Evolutionary conservation across 805 yeast species (phyloP), one percentile per base, ranked within the genome.

Genomic region (Myxozyma nipponensis): DNA sequence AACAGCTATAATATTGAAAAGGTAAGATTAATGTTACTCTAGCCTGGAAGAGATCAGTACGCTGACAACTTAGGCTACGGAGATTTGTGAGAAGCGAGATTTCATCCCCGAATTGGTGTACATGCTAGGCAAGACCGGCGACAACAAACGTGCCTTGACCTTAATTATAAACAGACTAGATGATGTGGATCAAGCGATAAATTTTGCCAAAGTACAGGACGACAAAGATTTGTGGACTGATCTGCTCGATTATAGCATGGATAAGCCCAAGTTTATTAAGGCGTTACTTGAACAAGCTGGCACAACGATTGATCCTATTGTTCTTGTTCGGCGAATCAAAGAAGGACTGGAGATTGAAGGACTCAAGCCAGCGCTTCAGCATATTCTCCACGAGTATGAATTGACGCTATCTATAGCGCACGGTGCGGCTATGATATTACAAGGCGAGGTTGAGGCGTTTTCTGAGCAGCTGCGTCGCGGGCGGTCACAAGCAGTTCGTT

Each of bases 181-280:
- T 47, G 93, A 91, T 63, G 91, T 96, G 0, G 76, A 77, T 37
- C 74, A 78, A 56, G 98, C 98, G 0, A 84, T 93, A 22, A 76
- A 75, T 17, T 93, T 89, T 73, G 93, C 90, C 1, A 76, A 74
- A 44, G 74, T 74, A 9, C 74, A 78, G 52, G 79, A 81, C 44
- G 95, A 88, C 59, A 66, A 72, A 21, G 95, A 86, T n/a, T 69
- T 88, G 9, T 89, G 96, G 95, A 81, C 81, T 38, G 79, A 81
- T 41, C 72, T 91, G 54, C 69, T 91, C 9, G 81, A 79, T 19
- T 80, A 82, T 64, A 82, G 95, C 19, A 75, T 82, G 70, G 73
- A 75, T 36, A 81, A 81, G 57, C 93, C 96, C 0, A 73, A 73
- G n/a, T 89, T 87, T 62, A 83, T 91, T 39, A 78, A 79, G 53